phyloP scores from a whole-genome alignment of 163 green algal species.

The Chlorella variabilis region DNA sequence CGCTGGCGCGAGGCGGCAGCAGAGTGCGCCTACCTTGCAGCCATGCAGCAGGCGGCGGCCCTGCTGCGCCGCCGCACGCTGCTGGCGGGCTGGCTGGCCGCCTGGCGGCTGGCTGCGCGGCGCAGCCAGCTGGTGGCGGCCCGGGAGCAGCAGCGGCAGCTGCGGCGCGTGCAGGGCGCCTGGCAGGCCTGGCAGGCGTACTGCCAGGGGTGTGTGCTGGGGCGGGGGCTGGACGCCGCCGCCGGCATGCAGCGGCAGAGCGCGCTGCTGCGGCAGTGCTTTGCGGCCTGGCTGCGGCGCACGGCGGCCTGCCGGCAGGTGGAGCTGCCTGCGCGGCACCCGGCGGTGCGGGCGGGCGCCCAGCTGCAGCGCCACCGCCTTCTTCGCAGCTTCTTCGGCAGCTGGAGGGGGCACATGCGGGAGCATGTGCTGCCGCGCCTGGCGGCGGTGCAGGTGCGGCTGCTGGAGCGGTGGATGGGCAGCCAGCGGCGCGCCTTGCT shows the following conservation, averaged over 20 bases:
- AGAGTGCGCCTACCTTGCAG: not conserved
- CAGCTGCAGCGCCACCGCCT: constrained; percentile 13
- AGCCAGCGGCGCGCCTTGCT: constrained; percentile 9
- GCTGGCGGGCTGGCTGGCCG: not conserved
- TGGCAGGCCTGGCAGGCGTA: constrained; percentile 9
- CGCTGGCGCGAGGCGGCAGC: not conserved
- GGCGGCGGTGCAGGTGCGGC: not conserved
- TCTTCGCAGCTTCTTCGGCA: not conserved
- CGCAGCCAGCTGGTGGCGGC: constrained; percentile 1
- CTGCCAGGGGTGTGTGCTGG: constrained; percentile 1
- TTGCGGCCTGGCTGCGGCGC: not conserved
- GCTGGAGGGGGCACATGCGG: constrained; percentile 17
- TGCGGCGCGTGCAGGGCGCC: not conserved
- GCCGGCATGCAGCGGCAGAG: not conserved
- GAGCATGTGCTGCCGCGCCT: not conserved
- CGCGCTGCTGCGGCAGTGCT: not conserved
- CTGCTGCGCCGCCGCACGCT: not conserved
- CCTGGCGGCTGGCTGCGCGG: constrained; percentile 8
- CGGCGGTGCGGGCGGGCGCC: not conserved
- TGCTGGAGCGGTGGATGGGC: constrained; percentile 22
- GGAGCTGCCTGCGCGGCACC: constrained; percentile 16
- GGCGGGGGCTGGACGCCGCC: not conserved
- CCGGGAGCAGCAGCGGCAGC: not conserved
- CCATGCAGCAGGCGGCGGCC: not conserved
- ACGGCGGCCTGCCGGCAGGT: constrained; percentile 1